Evolutionary conservation across 2,329 filamentous ascomycete genomes (phyloP).

Genomic region (Cordyceps fumosorosea): DNA sequence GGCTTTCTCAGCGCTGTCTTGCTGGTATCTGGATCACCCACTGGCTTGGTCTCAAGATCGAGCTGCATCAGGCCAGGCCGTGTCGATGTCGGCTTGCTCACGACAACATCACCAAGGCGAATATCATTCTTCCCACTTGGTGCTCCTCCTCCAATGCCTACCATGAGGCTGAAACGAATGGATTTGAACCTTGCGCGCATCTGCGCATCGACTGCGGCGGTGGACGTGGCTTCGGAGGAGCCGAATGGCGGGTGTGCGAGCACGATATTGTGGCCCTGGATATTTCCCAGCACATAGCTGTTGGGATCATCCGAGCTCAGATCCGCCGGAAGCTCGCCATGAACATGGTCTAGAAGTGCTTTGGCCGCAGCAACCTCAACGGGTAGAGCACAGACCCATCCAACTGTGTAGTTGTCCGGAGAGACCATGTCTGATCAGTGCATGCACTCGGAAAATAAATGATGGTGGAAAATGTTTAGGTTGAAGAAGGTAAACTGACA

Average conservation of each 20-base stretch:
- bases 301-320: no score
- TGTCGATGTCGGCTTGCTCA: constrained; percentile 1
- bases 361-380: constrained; percentile 24
- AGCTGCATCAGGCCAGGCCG: no score
- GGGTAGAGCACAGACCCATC: constrained; percentile 27
- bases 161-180: not conserved
- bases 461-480: no score
- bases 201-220: no score
- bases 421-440: not conserved
- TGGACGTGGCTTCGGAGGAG: no score
- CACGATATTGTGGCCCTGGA: no score
- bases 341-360: constrained; percentile 23
- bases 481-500: no score
- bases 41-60: not conserved
- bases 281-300: no score
- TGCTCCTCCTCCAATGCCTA: not conserved
- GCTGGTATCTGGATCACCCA: not conserved
- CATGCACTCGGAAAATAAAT: no score
- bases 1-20: not conserved
- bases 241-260: no score
- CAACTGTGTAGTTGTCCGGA: constrained; percentile 22
- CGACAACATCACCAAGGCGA: not conserved
- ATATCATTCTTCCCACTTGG: not conserved
- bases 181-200: not conserved
- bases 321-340: no score